Conservation (phyloP, 352 stramenopile genomes). For the Globisporangium echinulatum region DNA sequence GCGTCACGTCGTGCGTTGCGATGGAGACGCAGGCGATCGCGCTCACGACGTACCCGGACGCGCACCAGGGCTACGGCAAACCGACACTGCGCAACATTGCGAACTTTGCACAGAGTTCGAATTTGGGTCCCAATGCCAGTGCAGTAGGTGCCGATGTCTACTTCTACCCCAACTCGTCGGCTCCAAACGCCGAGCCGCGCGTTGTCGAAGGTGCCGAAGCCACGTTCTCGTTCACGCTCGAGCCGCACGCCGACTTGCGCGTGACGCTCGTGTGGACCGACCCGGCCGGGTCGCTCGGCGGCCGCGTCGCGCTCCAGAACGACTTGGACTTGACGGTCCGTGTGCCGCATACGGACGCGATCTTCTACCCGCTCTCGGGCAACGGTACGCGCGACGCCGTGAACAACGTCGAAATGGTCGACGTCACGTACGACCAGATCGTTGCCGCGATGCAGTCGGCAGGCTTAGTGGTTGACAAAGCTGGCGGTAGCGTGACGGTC, state of each 20-base stretch:
- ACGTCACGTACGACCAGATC: slow-evolving; percentile 52
- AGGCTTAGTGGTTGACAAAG: slow-evolving; percentile 21
- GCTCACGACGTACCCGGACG: slow-evolving; percentile 47
- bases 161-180: slow-evolving; percentile 44
- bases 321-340: slow-evolving; percentile 61
- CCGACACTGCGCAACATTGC: slow-evolving; percentile 76
- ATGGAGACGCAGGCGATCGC: slow-evolving; percentile 25
- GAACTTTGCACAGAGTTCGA: slow-evolving; percentile 27
- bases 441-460: slow-evolving; percentile 17
- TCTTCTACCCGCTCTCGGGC: slow-evolving; percentile 57
- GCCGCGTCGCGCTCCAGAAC: slow-evolving; percentile 54
- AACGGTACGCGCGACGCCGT: slow-evolving; percentile 49
- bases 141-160: slow-evolving; percentile 32
- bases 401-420: slow-evolving; percentile 83
- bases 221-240: slow-evolving; percentile 54
- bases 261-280: slow-evolving; percentile 74
- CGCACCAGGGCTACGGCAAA: slow-evolving; percentile 78
- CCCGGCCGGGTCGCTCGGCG: slow-evolving; percentile 43
- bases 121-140: slow-evolving; percentile 8
- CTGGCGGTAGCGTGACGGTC: slow-evolving; percentile 36
- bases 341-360: slow-evolving; percentile 35
- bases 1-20: slow-evolving; percentile 42
- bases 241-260: slow-evolving; percentile 42
- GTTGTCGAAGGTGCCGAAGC: slow-evolving; percentile 40
- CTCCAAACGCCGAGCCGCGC: slow-evolving; percentile 36